Evolutionary conservation across 2,329 filamentous ascomycete species (phyloP).

Genomic region (Chalaropsis ovoidea): DNA sequence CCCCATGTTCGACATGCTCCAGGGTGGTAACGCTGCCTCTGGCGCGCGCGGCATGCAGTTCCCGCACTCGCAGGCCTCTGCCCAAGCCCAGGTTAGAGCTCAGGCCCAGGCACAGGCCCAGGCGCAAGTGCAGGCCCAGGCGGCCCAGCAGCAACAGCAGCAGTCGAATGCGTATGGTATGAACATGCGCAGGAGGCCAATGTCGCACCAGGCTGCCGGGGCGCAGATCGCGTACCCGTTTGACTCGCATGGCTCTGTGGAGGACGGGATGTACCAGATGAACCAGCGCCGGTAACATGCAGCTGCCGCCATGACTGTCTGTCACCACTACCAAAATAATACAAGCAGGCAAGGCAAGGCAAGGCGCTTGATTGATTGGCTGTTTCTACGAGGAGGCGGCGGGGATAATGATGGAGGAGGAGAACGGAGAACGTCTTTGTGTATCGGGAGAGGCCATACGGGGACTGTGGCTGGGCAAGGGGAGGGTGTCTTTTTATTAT

Average conservation of each 20-base stretch:
- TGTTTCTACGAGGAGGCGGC: neutral
- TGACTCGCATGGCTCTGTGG: constrained; percentile 15
- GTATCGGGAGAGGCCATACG: neutral
- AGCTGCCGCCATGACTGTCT: neutral
- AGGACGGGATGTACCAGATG: constrained; percentile 17
- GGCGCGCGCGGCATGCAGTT: constrained; percentile 17
- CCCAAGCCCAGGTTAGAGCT: constrained; percentile 12
- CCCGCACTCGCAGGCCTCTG: constrained; percentile 15
- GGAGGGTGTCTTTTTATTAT: no score
- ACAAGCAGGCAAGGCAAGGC: neutral
- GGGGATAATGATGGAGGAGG: neutral
- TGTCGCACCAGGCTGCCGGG: constrained; percentile 7
- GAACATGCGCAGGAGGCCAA: neutral
- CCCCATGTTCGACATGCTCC: constrained; percentile 12
- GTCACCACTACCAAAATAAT: constrained; percentile 1
- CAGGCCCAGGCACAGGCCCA: constrained; percentile 15
- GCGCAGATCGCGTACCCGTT: constrained; percentile 15
- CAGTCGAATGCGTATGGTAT: constrained; percentile 3
- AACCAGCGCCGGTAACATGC: constrained; percentile 1
- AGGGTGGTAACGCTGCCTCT: neutral
- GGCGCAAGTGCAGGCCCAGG: constrained; percentile 6
- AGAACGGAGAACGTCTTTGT: neutral
- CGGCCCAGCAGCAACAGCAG: constrained; percentile 21
- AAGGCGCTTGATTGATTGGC: no score
- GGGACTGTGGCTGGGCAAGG: no score